These are phyloP conservation scores for Lachancea sp. DNA, from an alignment of 805 yeast genomes.

Conservation along the genomic window DNA sequence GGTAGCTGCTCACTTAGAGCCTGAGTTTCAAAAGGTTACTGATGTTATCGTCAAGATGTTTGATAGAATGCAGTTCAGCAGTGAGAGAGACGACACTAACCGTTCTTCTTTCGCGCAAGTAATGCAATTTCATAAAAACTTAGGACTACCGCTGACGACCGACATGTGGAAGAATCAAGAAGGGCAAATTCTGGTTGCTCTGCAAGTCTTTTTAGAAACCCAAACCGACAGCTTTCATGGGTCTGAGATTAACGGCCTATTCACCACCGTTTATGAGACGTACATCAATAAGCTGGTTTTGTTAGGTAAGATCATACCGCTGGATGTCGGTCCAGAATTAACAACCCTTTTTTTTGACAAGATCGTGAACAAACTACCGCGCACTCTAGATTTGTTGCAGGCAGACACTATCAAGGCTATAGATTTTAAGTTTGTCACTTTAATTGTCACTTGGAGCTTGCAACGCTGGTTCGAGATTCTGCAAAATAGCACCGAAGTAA, in stretches of 20 bases:
- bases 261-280: slow-evolving; percentile 15
- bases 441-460: slow-evolving; percentile 26
- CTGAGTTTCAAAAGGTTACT: slow-evolving; percentile 16
- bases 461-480: slow-evolving; percentile 27
- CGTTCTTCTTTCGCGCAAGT: slow-evolving; percentile 17
- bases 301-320: slow-evolving; percentile 23
- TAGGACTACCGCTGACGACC: slow-evolving; percentile 20
- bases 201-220: slow-evolving; percentile 23
- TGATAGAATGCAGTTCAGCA: slow-evolving; percentile 15
- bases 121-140: slow-evolving; percentile 17
- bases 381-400: slow-evolving; percentile 9
- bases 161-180: slow-evolving; percentile 25
- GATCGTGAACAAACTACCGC: slow-evolving; percentile 16
- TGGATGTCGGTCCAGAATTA: slow-evolving; percentile 22
- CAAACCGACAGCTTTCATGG: slow-evolving; percentile 10
- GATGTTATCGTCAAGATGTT: slow-evolving; percentile 20
- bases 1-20: slow-evolving; percentile 25
- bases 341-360: slow-evolving; percentile 16
- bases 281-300: slow-evolving; percentile 27
- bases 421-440: slow-evolving; percentile 24
- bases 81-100: slow-evolving; percentile 10
- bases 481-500: slow-evolving; percentile 8
- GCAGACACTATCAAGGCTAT: slow-evolving; percentile 14
- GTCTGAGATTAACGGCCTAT: neutral
- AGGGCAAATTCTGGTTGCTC: slow-evolving; percentile 17